Evolutionary conservation across 495 filamentous ascomycete genomes (phyloP).

Genomic region (Podospora appendiculata): DNA sequence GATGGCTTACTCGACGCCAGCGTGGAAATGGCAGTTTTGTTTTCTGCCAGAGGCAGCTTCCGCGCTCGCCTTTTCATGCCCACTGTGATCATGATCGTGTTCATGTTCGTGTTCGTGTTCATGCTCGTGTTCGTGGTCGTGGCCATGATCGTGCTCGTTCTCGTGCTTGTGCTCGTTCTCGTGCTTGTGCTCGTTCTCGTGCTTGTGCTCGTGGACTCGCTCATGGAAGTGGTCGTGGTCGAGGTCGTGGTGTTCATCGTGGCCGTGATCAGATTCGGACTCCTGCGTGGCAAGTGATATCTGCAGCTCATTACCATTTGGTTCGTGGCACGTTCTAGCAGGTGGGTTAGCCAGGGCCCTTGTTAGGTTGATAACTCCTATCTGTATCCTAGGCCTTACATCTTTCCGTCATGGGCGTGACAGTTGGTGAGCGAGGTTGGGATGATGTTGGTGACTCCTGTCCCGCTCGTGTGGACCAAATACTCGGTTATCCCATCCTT

Average conservation of each 20-base stretch:
- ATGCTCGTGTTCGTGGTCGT: not conserved
- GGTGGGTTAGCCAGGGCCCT: slow-evolving; percentile 36
- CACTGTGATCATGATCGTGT: not conserved
- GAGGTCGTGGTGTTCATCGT: slow-evolving; percentile 7
- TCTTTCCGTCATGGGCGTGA: slow-evolving; percentile 13
- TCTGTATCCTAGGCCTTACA: slow-evolving; percentile 1
- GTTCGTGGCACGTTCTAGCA: slow-evolving; percentile 24
- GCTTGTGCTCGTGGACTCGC: not conserved
- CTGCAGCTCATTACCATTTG: slow-evolving; percentile 30
- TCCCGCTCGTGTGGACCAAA: slow-evolving; percentile 6
- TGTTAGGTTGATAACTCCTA: not conserved
- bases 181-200: not conserved
- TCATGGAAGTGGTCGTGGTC: no score
- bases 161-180: not conserved
- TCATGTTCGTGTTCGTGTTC: no score
- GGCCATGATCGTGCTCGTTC: not conserved
- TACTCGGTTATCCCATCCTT: slow-evolving; percentile 13
- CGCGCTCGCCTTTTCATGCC: not conserved
- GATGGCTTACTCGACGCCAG: slow-evolving; percentile 50
- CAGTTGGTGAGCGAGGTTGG: slow-evolving; percentile 14
- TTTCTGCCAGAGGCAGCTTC: slow-evolving; percentile 1
- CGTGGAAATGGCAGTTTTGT: slow-evolving; percentile 55
- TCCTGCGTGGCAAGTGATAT: slow-evolving; percentile 5
- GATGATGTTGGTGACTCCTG: slow-evolving; percentile 7
- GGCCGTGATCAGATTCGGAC: slow-evolving; percentile 17